A percentile compares a stretch with the other conserved stretches of the same genome.
Conservation (phyloP, 768 basidiomycete genomes). For the Trametes elegans region DNA sequence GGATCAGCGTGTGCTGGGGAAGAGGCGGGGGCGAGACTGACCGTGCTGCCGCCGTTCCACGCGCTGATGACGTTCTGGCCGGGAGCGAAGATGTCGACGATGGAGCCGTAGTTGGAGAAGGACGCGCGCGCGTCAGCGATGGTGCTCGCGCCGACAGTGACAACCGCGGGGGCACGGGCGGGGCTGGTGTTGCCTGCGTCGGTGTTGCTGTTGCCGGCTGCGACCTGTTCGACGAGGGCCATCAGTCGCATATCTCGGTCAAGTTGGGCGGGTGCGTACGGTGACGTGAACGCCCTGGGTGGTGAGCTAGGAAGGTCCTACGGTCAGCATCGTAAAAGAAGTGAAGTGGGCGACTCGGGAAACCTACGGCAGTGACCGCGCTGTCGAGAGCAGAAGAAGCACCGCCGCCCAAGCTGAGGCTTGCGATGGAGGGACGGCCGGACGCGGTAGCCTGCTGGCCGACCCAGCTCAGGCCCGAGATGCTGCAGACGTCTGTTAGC, state of each 20-base stretch:
- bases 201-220: conserved; percentile 37
- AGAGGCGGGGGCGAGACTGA: neutral
- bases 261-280: neutral
- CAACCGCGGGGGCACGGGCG: conserved; percentile 34
- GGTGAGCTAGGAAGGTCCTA: neutral
- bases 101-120: conserved; percentile 44
- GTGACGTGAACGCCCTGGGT: conserved; percentile 6
- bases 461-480: conserved; percentile 29
- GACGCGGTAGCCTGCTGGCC: conserved; percentile 8
- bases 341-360: neutral
- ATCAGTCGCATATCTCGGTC: neutral
- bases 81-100: conserved; percentile 42
- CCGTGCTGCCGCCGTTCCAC: conserved; percentile 11
- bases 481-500: conserved; percentile 3
- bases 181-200: conserved; percentile 42
- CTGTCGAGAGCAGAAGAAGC: conserved; percentile 22
- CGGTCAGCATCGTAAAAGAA: neutral
- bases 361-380: conserved; percentile 23
- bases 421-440: conserved; percentile 21
- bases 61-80: conserved; percentile 25
- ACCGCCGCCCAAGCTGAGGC: conserved; percentile 26
- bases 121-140: conserved; percentile 35
- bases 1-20: neutral
- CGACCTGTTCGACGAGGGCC: conserved; percentile 19
- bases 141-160: conserved; percentile 39